A percentile compares a stretch with the other conserved stretches of the same genome.
These are phyloP conservation scores for Phlebopus sp. DNA, from an alignment of 1,284 basidiomycete genomes.

Conservation along the genomic window DNA sequence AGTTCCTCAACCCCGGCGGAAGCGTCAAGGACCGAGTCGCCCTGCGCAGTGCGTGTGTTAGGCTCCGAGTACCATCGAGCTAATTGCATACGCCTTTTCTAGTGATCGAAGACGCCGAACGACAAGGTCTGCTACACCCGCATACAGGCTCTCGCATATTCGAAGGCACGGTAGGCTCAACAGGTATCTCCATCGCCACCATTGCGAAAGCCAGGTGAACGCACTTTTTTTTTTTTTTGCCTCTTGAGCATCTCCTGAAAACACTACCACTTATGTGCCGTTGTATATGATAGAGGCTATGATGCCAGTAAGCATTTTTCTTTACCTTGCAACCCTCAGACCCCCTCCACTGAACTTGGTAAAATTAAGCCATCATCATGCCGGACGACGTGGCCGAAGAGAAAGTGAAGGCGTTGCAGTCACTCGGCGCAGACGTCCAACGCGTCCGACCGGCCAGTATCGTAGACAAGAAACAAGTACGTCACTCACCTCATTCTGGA, in stretches of 20 bases:
- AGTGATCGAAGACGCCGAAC: constrained; percentile 96
- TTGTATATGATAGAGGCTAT: constrained; percentile 67
- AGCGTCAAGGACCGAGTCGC: constrained; percentile 98
- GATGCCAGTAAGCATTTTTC: constrained; percentile 57
- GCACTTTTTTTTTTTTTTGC: not conserved
- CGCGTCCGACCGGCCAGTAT: constrained; percentile 86
- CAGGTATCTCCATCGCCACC: constrained; percentile 95
- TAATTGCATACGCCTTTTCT: not conserved
- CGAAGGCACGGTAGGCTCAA: constrained; percentile 96
- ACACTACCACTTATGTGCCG: too few species aligned
- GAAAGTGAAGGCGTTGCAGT: constrained; percentile 81
- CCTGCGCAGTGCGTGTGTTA: constrained; percentile 63
- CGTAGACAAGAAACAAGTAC: constrained; percentile 90
- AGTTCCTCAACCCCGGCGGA: constrained; percentile 96
- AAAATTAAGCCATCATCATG: constrained; percentile 76
- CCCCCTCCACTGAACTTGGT: not conserved
- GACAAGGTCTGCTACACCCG: constrained; percentile 78
- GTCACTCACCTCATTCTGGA: constrained; percentile 23
- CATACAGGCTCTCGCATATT: constrained; percentile 92
- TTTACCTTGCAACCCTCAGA: not conserved
- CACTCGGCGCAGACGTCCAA: constrained; percentile 86
- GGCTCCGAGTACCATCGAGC: not conserved
- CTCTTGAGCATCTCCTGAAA: not conserved
- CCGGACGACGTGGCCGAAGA: constrained; percentile 93
- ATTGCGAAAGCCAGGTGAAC: constrained; percentile 82